A percentile compares a stretch with the other conserved stretches of the same genome.
Conservation (phyloP, 805 yeast genomes). For the Hanseniaspora valbyensis region DNA sequence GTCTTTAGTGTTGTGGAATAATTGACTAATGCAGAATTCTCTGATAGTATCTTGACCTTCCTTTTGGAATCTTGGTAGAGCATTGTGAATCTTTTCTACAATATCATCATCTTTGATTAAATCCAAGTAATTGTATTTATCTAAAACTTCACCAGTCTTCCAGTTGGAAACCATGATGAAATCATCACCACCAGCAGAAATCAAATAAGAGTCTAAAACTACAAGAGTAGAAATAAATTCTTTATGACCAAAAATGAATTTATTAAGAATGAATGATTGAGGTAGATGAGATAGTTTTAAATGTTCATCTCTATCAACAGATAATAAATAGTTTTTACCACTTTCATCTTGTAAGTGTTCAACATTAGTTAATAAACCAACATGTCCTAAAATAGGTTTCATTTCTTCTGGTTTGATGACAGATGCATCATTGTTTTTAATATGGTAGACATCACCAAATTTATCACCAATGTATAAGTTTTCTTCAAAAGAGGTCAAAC, state of each 20-base stretch:
- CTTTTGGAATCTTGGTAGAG: constrained; percentile 54
- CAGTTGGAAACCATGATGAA: constrained; percentile 70
- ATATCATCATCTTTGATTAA: constrained; percentile 36
- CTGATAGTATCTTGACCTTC: constrained; percentile 33
- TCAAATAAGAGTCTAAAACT: constrained; percentile 40
- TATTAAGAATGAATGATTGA: constrained; percentile 60
- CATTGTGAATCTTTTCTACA: constrained; percentile 40
- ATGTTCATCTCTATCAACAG: constrained; percentile 95
- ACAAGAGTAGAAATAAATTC: constrained; percentile 66
- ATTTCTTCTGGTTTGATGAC: constrained; percentile 32
- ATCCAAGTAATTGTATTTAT: constrained; percentile 39
- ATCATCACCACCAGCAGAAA: constrained; percentile 90
- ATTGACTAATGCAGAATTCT: constrained; percentile 44
- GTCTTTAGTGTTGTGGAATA: constrained; percentile 28
- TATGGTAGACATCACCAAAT: constrained; percentile 83
- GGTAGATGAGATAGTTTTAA: constrained; percentile 76
- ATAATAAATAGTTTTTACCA: constrained; percentile 43
- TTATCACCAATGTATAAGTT: constrained; percentile 76
- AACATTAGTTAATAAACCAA: constrained; percentile 86
- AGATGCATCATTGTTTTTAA: constrained; percentile 31
- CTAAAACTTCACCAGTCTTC: constrained; percentile 42
- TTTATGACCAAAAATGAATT: constrained; percentile 76
- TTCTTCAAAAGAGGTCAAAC: constrained; percentile 49
- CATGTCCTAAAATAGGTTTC: constrained; percentile 83
- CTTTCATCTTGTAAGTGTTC: constrained; percentile 19